Evolutionary conservation across 1,139 yeast species (phyloP), one percentile per base, ranked within the genome.

Genomic region (Debaryomyces sp.): DNA sequence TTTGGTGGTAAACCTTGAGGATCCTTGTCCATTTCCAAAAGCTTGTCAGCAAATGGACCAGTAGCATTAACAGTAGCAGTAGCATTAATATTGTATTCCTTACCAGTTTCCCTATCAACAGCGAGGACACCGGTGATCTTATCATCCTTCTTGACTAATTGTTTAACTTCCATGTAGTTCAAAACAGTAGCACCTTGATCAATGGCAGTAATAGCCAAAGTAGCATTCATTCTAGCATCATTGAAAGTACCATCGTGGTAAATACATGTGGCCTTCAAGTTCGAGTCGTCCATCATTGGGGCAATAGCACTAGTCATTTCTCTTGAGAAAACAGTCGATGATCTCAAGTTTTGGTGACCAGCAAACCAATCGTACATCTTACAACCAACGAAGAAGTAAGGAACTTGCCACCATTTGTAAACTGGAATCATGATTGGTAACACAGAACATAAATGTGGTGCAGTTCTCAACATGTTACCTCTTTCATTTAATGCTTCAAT

Each of bases 191-290:
- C 97, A 54, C 98, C 98, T 54, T 86, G 73, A 60, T 88, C 85
- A 54, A 87, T 76, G 37, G 98, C 97, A 43, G 97, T 86, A 48
- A 89, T 66, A 33, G 97, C 97, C 60, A 92, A 76, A 34, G 96
- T 79, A 9, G 94, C 78, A 67, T 92, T 91, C 86, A 90, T 85
- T 70, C 98, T 82, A 17, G 97, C 80, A 67, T 92, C 98, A 67
- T 92, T 92, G 71, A 92, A 96, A 41, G 91, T 79, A 58, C 98
- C 98, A 68, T 92, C 98, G 68, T 91, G 96, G 75, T 92, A 92
- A 53, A 92, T 96, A 62, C 95, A 80, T 46, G 96, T 89, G 43
- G 96, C 96, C 73, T 89, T 92, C 70, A 92, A 81, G 58, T 85
- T 82, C 45, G 86, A 77, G 52, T 82, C 82, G 64, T 89, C 92